Base-by-base conservation (phyloP, 768 basidiomycete genomes). In the Harrya chromipes region DNA sequence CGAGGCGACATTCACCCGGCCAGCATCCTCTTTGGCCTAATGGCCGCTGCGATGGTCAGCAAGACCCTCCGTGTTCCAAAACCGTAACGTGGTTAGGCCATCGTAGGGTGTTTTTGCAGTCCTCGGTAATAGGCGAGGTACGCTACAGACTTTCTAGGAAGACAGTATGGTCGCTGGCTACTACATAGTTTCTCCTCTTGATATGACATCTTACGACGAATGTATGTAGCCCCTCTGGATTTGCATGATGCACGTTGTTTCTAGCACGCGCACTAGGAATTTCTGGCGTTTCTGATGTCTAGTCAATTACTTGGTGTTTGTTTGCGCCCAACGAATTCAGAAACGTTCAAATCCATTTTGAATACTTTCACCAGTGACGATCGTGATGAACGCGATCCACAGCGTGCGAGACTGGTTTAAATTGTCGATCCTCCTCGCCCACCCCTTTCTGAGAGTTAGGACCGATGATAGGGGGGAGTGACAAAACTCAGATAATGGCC, bases 41-140 rank as follows among this genome's bases (percentile, higher is more conserved):
- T 94, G 94, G 95, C 89, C 9, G 87, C 93, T 14, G 87, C 90
- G 41, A 98, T 99, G 95, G 90, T 99, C 55, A 94, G 91, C 78
- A 98, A 98, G 73, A 98, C 97, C 14, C 74, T 99, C 40, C 80
- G 84, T 43, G 82, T 97, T 44, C 89, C 90, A 12, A 93, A 93
- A 71, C 59, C 80, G 40, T 90, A 69, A 78, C 29, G 43, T 36
- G 42, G 38, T 21, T 26, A 29, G 23, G 47, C 17, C 17, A 16
- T 47, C 14, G 39, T 17, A 37, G 33, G 34, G 29, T 23, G 37
- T 4, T 21, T 43, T 36, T 29, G 29, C 13, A 27, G n/a, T 16
- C 36, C 34, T 47, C 24, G 48, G 27, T 46, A 37, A 43, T 24
- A 20, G 21, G 43, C 24, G 46, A 39, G 44, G 36, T 52, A 45